Evolutionary conservation across 176 grass and related monocot species (phyloP), one percentile per base, ranked within the genome.

Genomic region (Musa beccarii): DNA sequence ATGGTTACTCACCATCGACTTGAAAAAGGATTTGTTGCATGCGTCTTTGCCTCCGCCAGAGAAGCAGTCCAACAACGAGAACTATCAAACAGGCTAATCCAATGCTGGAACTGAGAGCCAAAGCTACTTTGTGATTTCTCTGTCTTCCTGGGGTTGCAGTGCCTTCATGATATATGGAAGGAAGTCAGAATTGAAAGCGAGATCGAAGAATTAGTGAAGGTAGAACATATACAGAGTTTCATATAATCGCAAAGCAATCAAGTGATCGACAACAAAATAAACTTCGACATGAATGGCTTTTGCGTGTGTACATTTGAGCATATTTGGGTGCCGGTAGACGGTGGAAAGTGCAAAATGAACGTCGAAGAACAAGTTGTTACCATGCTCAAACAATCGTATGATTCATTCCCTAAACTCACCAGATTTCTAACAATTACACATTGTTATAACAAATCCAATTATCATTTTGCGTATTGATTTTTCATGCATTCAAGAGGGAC

Each of bases 11-110:
- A 94, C 90, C 90, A 9, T 98, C 90, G 11, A 89, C 68, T 21
- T 98, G 80, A 14, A 91, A 93, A 63, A 93, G 88, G 72, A 98
- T 91, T 76, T 98, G 85, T 64, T 82, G 76, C 70, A 89, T 91
- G 25, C 68, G 84, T 34, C 84, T 79, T 22, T 94, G 86, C 57
- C 82, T 82, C 86, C 90, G 89, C 90, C 88, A 89, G 65, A 94
- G 84, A 13, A 99, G 20, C 75, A 94, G 84, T 2, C 76, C 88
- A 22, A 79, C 70, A 34, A 68, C 77, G 11, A 99, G 65, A 24
- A 86, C 76, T 66, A 99, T 84, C 53, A 94, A 83, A 73, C 76
- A 72, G 17, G 91, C 68, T 76, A 76, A 80, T 52, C 76, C 90
- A 25, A 82, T 61, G 53, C 84, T 69, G 10, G 78, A 80, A 29